A percentile compares a stretch with the other conserved stretches of the same genome.
These are phyloP conservation scores for Hyaloscypha bicolor DNA, from an alignment of 495 filamentous ascomycete genomes.

Conservation along the genomic window DNA sequence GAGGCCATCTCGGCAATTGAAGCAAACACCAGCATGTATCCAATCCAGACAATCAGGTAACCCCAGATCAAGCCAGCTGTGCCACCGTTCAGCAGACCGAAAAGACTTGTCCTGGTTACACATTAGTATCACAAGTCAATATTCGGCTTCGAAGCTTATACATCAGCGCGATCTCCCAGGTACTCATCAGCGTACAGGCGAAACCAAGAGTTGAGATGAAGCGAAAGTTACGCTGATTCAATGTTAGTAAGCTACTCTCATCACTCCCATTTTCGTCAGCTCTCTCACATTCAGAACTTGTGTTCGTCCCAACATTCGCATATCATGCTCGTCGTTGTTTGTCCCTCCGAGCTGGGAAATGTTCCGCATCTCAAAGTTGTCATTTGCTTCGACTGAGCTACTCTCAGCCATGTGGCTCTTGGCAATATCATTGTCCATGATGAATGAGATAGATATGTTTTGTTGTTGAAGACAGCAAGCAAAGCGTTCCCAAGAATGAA, in stretches of 20 bases:
- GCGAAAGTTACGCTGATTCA: conserved; percentile 41
- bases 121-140: neutral
- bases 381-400: neutral
- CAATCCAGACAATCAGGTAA: conserved; percentile 51
- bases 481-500: neutral
- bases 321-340: neutral
- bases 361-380: neutral
- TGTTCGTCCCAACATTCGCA: neutral
- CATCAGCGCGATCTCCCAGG: conserved; percentile 48
- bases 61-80: conserved; percentile 53
- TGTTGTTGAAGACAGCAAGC: neutral
- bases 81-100: conserved; percentile 43
- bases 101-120: conserved; percentile 18
- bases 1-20: conserved; percentile 50
- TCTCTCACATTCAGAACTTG: conserved; percentile 2
- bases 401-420: neutral
- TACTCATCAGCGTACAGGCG: conserved; percentile 44
- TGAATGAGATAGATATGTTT: neutral
- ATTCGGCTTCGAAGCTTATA: conserved; percentile 10
- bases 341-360: neutral
- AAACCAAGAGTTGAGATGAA: conserved; percentile 52
- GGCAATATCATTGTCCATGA: neutral
- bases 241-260: neutral
- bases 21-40: conserved; percentile 44
- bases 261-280: neutral